phyloP scores from a whole-genome alignment of 2,329 filamentous ascomycete species.

The Epichloe baconii region DNA sequence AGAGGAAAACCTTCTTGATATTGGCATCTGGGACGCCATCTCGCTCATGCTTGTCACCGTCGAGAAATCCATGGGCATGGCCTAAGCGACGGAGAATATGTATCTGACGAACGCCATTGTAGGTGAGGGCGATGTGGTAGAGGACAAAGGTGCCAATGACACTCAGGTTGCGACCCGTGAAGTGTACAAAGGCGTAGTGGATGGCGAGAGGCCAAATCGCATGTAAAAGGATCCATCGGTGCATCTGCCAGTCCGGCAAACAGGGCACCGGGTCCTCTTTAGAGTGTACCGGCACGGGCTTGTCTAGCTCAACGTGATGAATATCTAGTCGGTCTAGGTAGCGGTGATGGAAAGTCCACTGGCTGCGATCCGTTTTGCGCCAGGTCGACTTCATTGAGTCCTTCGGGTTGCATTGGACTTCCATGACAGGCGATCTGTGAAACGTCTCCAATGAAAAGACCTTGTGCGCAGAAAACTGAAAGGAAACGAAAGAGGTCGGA shows the following conservation, averaged over 20 bases:
- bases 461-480: no score
- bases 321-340: slow-evolving; percentile 8
- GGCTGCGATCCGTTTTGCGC: slow-evolving; percentile 6
- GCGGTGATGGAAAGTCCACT: slow-evolving; percentile 11
- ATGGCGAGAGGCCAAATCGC: slow-evolving; percentile 1
- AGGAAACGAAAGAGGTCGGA: not conserved
- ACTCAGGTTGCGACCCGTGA: slow-evolving; percentile 12
- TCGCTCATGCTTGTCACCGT: slow-evolving; percentile 18
- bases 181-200: slow-evolving; percentile 13
- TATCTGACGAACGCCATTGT: slow-evolving; percentile 18
- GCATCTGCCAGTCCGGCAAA: slow-evolving; percentile 15
- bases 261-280: slow-evolving; percentile 21
- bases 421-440: not conserved
- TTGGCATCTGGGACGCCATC: slow-evolving; percentile 21
- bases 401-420: slow-evolving; percentile 7
- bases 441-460: not conserved
- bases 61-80: slow-evolving; percentile 17
- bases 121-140: slow-evolving; percentile 19
- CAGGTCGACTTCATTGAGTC: slow-evolving; percentile 14
- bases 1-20: slow-evolving; percentile 12
- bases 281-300: slow-evolving; percentile 14
- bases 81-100: slow-evolving; percentile 18
- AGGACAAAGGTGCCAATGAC: slow-evolving; percentile 7
- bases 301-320: slow-evolving; percentile 8
- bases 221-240: slow-evolving; percentile 19